Evolutionary conservation across 768 basidiomycete genomes (phyloP).

Genomic region (Leucocoprinus sp.): DNA sequence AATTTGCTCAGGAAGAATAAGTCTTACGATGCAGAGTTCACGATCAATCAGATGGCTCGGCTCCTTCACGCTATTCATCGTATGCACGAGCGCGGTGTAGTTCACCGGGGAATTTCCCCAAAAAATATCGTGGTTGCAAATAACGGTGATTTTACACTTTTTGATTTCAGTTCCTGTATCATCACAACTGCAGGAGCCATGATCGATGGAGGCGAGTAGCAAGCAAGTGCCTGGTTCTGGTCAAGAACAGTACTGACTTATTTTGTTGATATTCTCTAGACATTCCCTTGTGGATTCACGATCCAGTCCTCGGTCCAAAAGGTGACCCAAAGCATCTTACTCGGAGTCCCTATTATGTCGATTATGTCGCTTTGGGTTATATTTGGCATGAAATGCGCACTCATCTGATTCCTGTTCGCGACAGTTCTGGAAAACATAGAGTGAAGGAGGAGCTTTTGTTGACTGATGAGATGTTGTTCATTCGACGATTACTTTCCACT

Average conservation of each 20-base stretch:
- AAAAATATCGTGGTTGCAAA: slow-evolving; percentile 1
- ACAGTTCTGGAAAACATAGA: background rate
- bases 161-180: background rate
- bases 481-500: background rate
- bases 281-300: background rate
- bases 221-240: background rate
- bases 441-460: background rate
- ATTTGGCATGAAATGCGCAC: slow-evolving; percentile 6
- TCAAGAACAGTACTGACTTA: background rate
- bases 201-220: background rate
- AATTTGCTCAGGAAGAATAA: background rate
- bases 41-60: background rate
- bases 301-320: background rate
- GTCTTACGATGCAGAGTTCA: background rate
- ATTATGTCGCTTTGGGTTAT: background rate
- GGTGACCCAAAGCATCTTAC: background rate
- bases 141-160: background rate
- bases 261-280: background rate
- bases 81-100: slow-evolving; percentile 1
- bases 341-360: background rate
- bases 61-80: background rate
- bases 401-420: background rate
- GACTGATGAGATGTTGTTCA: background rate
- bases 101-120: background rate
- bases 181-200: background rate